Conservation (phyloP, 164 flowering plant species). For the Dillenia turbinata region DNA sequence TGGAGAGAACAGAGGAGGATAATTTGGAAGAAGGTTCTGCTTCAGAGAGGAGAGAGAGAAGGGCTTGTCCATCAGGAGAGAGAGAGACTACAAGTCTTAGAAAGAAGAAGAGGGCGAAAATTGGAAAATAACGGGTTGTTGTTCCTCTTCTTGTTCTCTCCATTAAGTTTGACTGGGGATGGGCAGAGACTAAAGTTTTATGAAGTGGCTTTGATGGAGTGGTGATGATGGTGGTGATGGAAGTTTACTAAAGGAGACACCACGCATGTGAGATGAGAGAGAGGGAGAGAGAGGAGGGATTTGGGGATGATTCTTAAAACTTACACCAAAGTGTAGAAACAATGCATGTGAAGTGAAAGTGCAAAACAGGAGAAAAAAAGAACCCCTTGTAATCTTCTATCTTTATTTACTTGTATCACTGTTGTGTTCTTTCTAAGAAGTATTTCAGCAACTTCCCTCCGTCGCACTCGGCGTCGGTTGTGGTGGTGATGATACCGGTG, state of each 20-base stretch:
- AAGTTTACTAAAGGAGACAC: slow-evolving; percentile 39
- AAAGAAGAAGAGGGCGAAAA: slow-evolving; percentile 15
- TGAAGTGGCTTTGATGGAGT: slow-evolving; percentile 9
- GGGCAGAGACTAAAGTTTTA: neutral
- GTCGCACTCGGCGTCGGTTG: neutral
- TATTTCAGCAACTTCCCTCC: no score
- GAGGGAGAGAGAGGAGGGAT: slow-evolving; percentile 11
- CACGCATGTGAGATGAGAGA: slow-evolving; percentile 48
- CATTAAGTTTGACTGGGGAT: slow-evolving; percentile 16
- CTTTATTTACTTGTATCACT: no score
- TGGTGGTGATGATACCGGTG: neutral
- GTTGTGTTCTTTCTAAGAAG: no score
- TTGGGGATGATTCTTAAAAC: slow-evolving; percentile 32
- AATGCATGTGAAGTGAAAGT: slow-evolving; percentile 32
- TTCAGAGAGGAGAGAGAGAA: slow-evolving; percentile 66
- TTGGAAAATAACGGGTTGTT: neutral
- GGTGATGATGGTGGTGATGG: slow-evolving; percentile 17
- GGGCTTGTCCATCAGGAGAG: slow-evolving; percentile 79
- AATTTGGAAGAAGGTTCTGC: slow-evolving; percentile 29
- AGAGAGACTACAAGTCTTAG: slow-evolving; percentile 33
- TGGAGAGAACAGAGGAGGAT: slow-evolving; percentile 48
- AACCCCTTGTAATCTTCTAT: no score
- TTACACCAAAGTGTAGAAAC: slow-evolving; percentile 31
- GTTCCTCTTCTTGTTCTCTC: slow-evolving; percentile 10
- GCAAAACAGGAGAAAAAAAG: neutral